Conservation (phyloP, 495 filamentous ascomycete species). For the Neurospora tetraspora region DNA sequence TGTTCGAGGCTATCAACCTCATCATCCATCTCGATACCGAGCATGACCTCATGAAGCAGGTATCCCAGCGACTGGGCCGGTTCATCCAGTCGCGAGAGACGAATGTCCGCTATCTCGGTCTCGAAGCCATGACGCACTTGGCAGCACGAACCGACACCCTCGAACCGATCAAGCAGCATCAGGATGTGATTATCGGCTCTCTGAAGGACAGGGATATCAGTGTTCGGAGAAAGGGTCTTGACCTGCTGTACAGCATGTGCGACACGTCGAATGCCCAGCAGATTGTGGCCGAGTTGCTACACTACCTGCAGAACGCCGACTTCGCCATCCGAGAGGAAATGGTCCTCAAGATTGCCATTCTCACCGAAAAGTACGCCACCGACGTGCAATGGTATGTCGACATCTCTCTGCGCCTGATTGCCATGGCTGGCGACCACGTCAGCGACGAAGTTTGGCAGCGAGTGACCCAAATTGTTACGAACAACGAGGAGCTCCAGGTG, state of each 20-base stretch:
- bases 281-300: slow-evolving; percentile 87
- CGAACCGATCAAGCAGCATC: slow-evolving; percentile 96
- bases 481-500: slow-evolving; percentile 96
- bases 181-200: slow-evolving; percentile 87
- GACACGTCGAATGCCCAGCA: slow-evolving; percentile 83
- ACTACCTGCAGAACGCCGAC: slow-evolving; percentile 92
- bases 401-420: slow-evolving; percentile 87
- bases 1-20: slow-evolving; percentile 98
- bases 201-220: slow-evolving; percentile 95
- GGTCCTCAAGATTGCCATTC: slow-evolving; percentile 96
- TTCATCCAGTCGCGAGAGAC: slow-evolving; percentile 97
- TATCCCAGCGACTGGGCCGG: slow-evolving; percentile 84
- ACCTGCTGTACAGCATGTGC: slow-evolving; percentile 99
- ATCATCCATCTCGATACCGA: slow-evolving; percentile 99
- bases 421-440: slow-evolving; percentile 95
- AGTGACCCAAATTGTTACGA: slow-evolving; percentile 98
- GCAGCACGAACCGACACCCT: slow-evolving; percentile 90
- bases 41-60: slow-evolving; percentile 90
- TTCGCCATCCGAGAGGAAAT: slow-evolving; percentile 98
- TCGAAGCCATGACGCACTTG: slow-evolving; percentile 98
- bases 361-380: slow-evolving; percentile 97
- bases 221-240: slow-evolving; percentile 88
- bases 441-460: slow-evolving; percentile 99
- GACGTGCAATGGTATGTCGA: slow-evolving; percentile 99
- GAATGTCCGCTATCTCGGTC: slow-evolving; percentile 91